Evolutionary conservation across 306 rosid genomes (phyloP).

Genomic region (Medicago lupulina): DNA sequence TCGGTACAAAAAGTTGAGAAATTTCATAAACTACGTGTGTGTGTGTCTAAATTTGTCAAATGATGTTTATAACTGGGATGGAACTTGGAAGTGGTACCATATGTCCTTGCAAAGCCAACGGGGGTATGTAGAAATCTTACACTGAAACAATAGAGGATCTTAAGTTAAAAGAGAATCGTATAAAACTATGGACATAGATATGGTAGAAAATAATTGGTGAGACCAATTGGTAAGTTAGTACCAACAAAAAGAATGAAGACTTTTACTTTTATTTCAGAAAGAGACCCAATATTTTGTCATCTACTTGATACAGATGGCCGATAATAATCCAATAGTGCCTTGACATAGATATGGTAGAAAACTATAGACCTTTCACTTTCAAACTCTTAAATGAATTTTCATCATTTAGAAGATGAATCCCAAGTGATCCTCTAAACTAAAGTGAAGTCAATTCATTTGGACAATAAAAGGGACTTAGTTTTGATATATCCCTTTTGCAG

Average conservation of each 20-base stretch:
- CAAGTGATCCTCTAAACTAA: conserved; percentile 43
- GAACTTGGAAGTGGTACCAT: not conserved
- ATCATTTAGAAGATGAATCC: conserved; percentile 29
- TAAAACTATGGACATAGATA: not conserved
- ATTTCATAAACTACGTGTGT: not conserved
- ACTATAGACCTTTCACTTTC: conserved; percentile 48
- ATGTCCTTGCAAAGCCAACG: not conserved
- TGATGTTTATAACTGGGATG: not conserved
- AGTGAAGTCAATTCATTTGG: conserved; percentile 44
- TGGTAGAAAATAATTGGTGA: not conserved
- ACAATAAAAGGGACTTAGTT: conserved; percentile 30
- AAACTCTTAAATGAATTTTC: conserved; percentile 14
- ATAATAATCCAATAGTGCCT: conserved; percentile 37
- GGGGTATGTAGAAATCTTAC: not conserved
- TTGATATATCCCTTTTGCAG: conserved; percentile 32
- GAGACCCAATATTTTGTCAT: conserved; percentile 27
- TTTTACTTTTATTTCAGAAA: conserved; percentile 35
- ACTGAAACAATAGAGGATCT: not conserved
- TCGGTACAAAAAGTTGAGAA: not conserved
- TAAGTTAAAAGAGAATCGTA: not conserved
- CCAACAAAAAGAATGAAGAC: not conserved
- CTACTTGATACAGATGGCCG: conserved; percentile 23
- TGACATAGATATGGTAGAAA: conserved; percentile 37
- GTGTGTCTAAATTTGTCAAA: not conserved
- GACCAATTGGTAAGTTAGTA: not conserved